These are phyloP conservation scores for Drechslerella stenobrocha DNA, from an alignment of 2,329 filamentous ascomycete genomes.

Conservation along the genomic window DNA sequence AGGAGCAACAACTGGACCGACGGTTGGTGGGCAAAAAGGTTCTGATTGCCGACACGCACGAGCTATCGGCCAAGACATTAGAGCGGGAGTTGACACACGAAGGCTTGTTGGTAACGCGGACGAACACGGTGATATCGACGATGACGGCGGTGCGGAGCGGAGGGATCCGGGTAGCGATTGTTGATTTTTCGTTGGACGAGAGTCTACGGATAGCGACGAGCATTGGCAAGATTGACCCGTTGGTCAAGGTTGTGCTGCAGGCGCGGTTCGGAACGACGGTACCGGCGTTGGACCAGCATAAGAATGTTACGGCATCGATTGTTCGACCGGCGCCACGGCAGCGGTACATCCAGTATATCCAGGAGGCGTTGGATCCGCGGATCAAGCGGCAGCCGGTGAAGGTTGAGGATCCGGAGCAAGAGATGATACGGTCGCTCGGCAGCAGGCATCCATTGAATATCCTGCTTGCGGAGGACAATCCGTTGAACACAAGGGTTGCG, in stretches of 20 bases:
- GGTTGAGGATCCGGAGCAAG: conserved; percentile 50
- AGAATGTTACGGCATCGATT: conserved; percentile 52
- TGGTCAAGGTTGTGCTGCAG: conserved; percentile 52
- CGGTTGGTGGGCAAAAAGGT: conserved; percentile 51
- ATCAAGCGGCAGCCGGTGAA: conserved; percentile 46
- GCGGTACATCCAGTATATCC: conserved; percentile 52
- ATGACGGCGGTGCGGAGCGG: conserved; percentile 49
- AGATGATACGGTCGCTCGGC: conserved; percentile 51
- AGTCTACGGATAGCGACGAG: conserved; percentile 50
- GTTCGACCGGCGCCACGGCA: conserved; percentile 51
- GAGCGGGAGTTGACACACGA: conserved; percentile 52
- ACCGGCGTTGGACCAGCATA: conserved; percentile 48
- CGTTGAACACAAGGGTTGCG: conserved; percentile 91
- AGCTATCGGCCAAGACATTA: conserved; percentile 52
- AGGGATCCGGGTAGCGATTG: conserved; percentile 51
- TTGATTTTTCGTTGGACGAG: conserved; percentile 52
- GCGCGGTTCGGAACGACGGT: conserved; percentile 52
- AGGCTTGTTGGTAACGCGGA: conserved; percentile 50
- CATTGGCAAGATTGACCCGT: conserved; percentile 51
- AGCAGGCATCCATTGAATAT: conserved; percentile 72
- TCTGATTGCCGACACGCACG: conserved; percentile 53
- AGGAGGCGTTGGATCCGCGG: conserved; percentile 51
- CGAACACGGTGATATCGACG: conserved; percentile 49
- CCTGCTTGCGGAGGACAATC: conserved; percentile 91
- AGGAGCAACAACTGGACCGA: conserved; percentile 51